phyloP scores from a whole-genome alignment of 2,329 filamentous ascomycete species.

The Rutstroemia sp. region DNA sequence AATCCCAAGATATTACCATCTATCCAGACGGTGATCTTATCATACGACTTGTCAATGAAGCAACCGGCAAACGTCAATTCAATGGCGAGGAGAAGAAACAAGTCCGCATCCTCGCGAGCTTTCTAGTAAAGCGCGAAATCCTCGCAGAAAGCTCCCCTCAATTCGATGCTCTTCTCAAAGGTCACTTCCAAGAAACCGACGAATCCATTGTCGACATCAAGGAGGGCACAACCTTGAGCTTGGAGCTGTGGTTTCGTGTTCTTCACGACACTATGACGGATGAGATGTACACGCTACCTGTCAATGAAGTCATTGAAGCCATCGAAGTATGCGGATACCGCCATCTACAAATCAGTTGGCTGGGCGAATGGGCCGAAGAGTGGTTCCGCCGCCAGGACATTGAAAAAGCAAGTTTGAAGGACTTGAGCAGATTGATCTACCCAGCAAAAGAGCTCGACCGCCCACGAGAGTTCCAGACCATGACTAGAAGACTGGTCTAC shows the following conservation, averaged over 20 bases:
- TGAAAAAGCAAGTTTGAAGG: neutral
- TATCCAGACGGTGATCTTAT: neutral
- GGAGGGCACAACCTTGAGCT: conserved; percentile 9
- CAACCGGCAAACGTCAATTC: neutral
- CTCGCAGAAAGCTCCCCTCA: neutral
- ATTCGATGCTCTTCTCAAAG: neutral
- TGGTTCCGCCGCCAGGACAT: neutral
- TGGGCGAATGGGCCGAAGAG: conserved; percentile 11
- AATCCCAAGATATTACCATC: neutral
- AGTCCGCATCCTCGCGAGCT: neutral
- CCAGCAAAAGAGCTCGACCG: conserved; percentile 11
- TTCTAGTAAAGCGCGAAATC: neutral
- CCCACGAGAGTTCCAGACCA: neutral
- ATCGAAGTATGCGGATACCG: conserved; percentile 10
- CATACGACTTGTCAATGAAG: neutral
- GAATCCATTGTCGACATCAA: conserved; percentile 8
- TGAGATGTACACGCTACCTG: conserved; percentile 2
- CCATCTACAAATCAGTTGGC: neutral
- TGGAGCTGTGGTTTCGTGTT: conserved; percentile 14
- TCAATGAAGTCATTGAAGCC: conserved; percentile 11
- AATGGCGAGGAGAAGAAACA: neutral
- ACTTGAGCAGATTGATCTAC: conserved; percentile 6
- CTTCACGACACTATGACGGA: conserved; percentile 10
- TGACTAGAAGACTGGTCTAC: neutral
- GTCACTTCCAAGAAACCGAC: neutral